Conservation (phyloP, 2,329 filamentous ascomycete genomes). For the Cladophialophora yegresii region DNA sequence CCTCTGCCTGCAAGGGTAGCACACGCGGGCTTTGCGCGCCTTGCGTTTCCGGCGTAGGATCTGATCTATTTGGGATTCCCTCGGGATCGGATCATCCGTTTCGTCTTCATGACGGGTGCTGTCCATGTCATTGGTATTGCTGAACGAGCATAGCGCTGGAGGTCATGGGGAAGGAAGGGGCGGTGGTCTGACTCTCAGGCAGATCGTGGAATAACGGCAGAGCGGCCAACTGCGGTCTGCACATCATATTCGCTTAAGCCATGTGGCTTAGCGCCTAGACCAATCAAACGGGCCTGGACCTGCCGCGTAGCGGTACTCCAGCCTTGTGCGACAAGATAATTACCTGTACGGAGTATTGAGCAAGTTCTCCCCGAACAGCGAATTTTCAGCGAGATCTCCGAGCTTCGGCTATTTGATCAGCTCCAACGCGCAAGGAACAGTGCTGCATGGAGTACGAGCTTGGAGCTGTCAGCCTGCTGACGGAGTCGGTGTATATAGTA, state of each 20-base stretch:
- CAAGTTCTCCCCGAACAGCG: neutral
- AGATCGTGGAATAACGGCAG: neutral
- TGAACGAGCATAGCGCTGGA: neutral
- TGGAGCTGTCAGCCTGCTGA: too few relatives aligned
- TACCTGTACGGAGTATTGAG: too few relatives aligned
- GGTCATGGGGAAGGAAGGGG: neutral
- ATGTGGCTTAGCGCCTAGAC: neutral
- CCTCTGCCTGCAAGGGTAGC: slow-evolving; percentile 5
- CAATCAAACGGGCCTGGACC: neutral
- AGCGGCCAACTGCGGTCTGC: neutral
- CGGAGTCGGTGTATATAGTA: neutral
- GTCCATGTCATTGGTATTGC: slow-evolving; percentile 4
- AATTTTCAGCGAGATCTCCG: neutral
- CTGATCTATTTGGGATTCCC: slow-evolving; percentile 4
- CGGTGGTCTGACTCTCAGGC: slow-evolving; percentile 4
- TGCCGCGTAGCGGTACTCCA: neutral
- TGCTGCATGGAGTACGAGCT: neutral
- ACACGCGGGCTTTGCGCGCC: slow-evolving; percentile 7
- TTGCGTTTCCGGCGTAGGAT: slow-evolving; percentile 10
- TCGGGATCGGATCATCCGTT: neutral
- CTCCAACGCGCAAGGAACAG: neutral
- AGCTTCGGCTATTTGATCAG: neutral
- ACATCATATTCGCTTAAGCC: slow-evolving; percentile 1
- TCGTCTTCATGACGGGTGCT: neutral
- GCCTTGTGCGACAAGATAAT: neutral